phyloP scores from a whole-genome alignment of 768 basidiomycete genomes.

The Boletellus emodensis region DNA sequence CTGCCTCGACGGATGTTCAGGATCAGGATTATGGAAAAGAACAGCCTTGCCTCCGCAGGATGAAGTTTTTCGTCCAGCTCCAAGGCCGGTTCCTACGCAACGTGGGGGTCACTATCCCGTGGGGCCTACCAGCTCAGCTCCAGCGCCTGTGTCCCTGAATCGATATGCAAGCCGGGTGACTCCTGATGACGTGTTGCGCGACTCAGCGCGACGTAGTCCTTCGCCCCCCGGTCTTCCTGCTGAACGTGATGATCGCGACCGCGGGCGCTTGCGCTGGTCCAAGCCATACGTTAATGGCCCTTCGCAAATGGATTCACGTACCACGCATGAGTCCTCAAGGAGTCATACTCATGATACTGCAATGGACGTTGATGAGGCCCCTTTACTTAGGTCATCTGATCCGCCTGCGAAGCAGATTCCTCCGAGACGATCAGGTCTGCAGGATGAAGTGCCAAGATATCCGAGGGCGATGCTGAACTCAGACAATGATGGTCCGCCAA shows the following conservation, averaged over 20 bases:
- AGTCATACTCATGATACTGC: constrained; percentile 19
- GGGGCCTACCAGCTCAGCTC: background rate
- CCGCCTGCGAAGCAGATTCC: constrained; percentile 13
- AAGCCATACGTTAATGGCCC: constrained; percentile 12
- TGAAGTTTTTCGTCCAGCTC: constrained; percentile 25
- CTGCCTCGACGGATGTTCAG: constrained; percentile 20
- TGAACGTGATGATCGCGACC: constrained; percentile 17
- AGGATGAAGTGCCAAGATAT: constrained; percentile 31
- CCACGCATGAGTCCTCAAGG: constrained; percentile 17
- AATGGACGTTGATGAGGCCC: constrained; percentile 28
- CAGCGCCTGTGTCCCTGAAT: constrained; percentile 8
- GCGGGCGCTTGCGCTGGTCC: constrained; percentile 12
- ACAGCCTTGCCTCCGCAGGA: constrained; percentile 36
- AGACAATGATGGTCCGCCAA: constrained; percentile 16
- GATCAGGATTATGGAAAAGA: constrained; percentile 32
- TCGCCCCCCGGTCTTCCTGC: constrained; percentile 1
- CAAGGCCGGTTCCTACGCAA: constrained; percentile 11
- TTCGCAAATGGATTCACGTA: constrained; percentile 11
- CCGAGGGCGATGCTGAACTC: constrained; percentile 36
- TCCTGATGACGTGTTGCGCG: constrained; percentile 4
- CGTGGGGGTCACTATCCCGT: constrained; percentile 9
- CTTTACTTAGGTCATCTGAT: constrained; percentile 19
- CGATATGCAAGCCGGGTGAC: constrained; percentile 1
- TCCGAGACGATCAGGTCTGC: constrained; percentile 15
- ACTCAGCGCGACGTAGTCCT: constrained; percentile 12